Conservation (phyloP, 2,329 filamentous ascomycete species). For the Colletotrichum zoysiae region DNA sequence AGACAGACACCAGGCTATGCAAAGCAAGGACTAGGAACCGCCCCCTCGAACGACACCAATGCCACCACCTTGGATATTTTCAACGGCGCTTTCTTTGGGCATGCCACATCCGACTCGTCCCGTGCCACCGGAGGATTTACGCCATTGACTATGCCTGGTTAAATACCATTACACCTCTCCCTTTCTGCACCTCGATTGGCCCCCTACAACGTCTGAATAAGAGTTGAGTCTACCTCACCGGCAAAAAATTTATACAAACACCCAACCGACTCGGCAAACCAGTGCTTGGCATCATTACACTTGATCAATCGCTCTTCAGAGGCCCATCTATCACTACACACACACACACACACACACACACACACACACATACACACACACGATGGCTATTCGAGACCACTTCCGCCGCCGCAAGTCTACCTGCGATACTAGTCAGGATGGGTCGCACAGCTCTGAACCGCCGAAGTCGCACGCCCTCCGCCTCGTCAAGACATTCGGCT, state of each 20-base stretch:
- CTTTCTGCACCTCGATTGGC: neutral
- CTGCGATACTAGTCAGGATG: slow-evolving; percentile 51
- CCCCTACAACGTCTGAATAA: neutral
- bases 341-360: slow-evolving; percentile 31
- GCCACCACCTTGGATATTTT: slow-evolving; percentile 18
- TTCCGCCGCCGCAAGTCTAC: slow-evolving; percentile 57
- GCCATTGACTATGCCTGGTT: slow-evolving; percentile 10
- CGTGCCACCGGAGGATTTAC: neutral
- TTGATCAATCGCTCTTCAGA: neutral
- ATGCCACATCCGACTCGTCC: slow-evolving; percentile 28
- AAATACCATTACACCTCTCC: slow-evolving; percentile 26
- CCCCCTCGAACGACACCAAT: slow-evolving; percentile 25
- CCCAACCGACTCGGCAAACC: neutral
- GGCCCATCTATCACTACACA: neutral
- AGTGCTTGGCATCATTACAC: neutral
- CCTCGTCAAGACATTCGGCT: slow-evolving; percentile 41
- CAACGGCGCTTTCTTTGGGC: slow-evolving; percentile 36
- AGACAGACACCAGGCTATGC: neutral
- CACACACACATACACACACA: slow-evolving; percentile 41
- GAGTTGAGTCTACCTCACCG: neutral
- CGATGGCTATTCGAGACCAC: slow-evolving; percentile 58
- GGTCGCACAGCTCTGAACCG: slow-evolving; percentile 47
- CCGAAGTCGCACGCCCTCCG: slow-evolving; percentile 37
- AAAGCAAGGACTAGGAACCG: slow-evolving; percentile 26
- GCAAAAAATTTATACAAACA: neutral